A percentile compares a stretch with the other conserved stretches of the same genome.
Evolutionary conservation across 2,329 filamentous ascomycete species (phyloP).

Genomic region (Colletotrichum viniferum): DNA sequence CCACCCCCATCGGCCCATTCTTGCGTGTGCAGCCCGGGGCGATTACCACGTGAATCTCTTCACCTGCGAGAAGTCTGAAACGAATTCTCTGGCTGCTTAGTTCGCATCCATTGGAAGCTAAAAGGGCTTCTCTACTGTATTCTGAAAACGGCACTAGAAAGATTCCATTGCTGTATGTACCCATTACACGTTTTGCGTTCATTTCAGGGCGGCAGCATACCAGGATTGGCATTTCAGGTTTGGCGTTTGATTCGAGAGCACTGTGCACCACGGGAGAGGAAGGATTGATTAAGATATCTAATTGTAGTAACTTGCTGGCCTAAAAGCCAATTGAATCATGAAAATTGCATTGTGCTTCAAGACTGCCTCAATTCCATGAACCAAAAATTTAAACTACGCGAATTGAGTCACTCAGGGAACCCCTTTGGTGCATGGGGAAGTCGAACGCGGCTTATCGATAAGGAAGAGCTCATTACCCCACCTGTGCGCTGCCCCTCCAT

Average conservation of each 20-base stretch:
- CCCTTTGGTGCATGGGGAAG: neutral
- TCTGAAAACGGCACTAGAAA: neutral
- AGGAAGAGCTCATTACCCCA: neutral
- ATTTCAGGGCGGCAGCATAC: slow-evolving; percentile 7
- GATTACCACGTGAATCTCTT: slow-evolving; percentile 93
- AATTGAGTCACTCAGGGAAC: neutral
- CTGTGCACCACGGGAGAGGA: neutral
- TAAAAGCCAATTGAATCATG: slow-evolving; percentile 1
- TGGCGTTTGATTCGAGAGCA: slow-evolving; percentile 14
- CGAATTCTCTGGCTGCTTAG: slow-evolving; percentile 16
- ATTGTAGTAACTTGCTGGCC: neutral
- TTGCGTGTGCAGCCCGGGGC: slow-evolving; percentile 84
- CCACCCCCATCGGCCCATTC: slow-evolving; percentile 91
- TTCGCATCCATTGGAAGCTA: neutral
- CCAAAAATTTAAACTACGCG: neutral
- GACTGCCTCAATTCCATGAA: neutral
- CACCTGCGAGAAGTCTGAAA: slow-evolving; percentile 63
- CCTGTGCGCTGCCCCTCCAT: slow-evolving; percentile 11
- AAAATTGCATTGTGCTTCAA: neutral
- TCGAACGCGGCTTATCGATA: neutral
- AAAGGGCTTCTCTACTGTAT: neutral
- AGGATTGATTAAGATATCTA: neutral
- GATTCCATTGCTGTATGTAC: slow-evolving; percentile 8
- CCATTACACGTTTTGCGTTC: slow-evolving; percentile 2
- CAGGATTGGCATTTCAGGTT: neutral